Conservation (phyloP, 2,329 filamentous ascomycete species). For the Lachnellula arida region DNA sequence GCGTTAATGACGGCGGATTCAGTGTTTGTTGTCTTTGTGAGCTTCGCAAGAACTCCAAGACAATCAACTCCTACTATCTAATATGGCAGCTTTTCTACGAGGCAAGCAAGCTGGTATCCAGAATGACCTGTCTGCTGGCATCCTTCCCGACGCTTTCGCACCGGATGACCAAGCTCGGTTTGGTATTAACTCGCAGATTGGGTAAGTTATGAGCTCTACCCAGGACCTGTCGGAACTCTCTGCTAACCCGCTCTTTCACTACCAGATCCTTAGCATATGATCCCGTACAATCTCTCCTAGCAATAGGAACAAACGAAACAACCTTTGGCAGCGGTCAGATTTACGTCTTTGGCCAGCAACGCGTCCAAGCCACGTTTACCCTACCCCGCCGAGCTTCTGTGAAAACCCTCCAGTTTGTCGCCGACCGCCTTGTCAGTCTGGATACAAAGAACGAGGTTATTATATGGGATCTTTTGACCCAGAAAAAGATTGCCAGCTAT, state of each 20-base stretch:
- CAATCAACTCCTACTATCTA: conserved; percentile 5
- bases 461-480: conserved; percentile 75
- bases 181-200: conserved; percentile 73
- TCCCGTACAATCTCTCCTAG: conserved; percentile 87
- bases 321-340: conserved; percentile 83
- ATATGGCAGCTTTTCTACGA: conserved; percentile 82
- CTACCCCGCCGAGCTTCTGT: conserved; percentile 71
- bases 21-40: background rate
- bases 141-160: conserved; percentile 71
- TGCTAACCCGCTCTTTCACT: conserved; percentile 10
- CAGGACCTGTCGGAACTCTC: conserved; percentile 3
- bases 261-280: conserved; percentile 83
- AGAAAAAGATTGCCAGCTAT: conserved; percentile 61
- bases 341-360: conserved; percentile 78
- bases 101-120: conserved; percentile 92
- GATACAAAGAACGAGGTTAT: conserved; percentile 82
- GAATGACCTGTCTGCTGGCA: conserved; percentile 80
- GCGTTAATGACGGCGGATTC: background rate
- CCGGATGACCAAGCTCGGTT: conserved; percentile 81
- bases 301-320: conserved; percentile 84
- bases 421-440: conserved; percentile 77
- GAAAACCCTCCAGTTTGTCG: conserved; percentile 75
- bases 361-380: conserved; percentile 71
- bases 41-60: background rate
- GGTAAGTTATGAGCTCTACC: conserved; percentile 38